Conservation (phyloP, 495 filamentous ascomycete genomes). For the Schizothecium vesticola region DNA sequence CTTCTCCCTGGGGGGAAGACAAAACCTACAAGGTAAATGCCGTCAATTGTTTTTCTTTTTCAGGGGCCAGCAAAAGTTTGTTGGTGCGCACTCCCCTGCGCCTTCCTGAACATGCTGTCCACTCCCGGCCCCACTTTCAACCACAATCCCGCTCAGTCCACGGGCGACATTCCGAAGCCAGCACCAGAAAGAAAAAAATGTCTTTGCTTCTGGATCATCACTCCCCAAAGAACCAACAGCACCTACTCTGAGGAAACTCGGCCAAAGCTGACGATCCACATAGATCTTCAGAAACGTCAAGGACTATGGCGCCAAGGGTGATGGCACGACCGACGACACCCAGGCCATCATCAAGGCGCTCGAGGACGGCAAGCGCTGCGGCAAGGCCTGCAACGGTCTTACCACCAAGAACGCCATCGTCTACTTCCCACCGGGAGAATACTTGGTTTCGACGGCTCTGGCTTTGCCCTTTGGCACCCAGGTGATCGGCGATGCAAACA, state of each 20-base stretch:
- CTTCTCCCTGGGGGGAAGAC: constrained; percentile 8
- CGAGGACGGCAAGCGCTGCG: constrained; percentile 65
- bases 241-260: no score
- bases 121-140: no score
- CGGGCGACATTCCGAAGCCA: no score
- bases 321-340: constrained; percentile 74
- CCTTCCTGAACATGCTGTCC: no score
- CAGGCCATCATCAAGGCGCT: constrained; percentile 77
- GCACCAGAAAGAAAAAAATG: no score
- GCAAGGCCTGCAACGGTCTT: constrained; percentile 18
- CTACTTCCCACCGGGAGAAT: constrained; percentile 71
- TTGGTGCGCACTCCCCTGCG: no score
- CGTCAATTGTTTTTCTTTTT: neutral
- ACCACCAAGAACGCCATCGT: constrained; percentile 47
- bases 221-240: no score
- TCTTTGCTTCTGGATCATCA: no score
- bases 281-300: constrained; percentile 71
- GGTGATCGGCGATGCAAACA: constrained; percentile 61
- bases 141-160: no score
- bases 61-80: neutral
- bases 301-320: constrained; percentile 69
- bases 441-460: constrained; percentile 57
- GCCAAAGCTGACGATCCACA: neutral
- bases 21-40: no score
- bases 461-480: constrained; percentile 68